These are phyloP conservation scores for Wickerhamia fluorescens DNA, from an alignment of 805 yeast genomes.

Conservation along the genomic window DNA sequence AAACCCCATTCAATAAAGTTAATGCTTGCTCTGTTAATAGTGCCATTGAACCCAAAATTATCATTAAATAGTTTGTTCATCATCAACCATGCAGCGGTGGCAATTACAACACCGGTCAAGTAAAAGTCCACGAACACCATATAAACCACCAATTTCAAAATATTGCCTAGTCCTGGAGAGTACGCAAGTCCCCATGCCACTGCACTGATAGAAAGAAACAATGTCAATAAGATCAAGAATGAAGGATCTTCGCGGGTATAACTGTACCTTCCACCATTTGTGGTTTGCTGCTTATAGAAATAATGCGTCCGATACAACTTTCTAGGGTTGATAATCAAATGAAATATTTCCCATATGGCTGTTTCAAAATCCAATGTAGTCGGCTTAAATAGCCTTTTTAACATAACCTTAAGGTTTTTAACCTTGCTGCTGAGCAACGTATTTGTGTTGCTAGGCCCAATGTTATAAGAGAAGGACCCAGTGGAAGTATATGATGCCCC, in stretches of 20 bases:
- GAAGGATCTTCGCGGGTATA: conserved; percentile 94
- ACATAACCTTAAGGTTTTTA: conserved; percentile 23
- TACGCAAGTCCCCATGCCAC: conserved; percentile 88
- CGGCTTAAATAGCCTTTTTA: conserved; percentile 47
- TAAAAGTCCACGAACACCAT: conserved; percentile 85
- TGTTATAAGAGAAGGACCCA: conserved; percentile 6
- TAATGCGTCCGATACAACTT: conserved; percentile 77
- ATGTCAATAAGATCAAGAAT: conserved; percentile 66
- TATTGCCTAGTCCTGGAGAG: conserved; percentile 53
- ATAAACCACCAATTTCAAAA: conserved; percentile 61
- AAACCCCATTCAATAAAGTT: conserved; percentile 80
- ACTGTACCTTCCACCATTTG: conserved; percentile 40
- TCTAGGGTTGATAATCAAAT: conserved; percentile 67
- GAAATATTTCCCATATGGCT: conserved; percentile 84
- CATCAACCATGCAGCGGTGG: conserved; percentile 68
- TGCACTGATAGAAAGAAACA: conserved; percentile 64
- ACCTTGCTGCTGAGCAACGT: conserved; percentile 10
- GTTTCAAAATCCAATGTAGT: conserved; percentile 86
- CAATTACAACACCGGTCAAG: conserved; percentile 56
- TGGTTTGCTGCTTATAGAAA: conserved; percentile 59
- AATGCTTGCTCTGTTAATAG: conserved; percentile 16
- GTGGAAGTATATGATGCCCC: no score
- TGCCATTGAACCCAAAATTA: conserved; percentile 12
- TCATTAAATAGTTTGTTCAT: conserved; percentile 58
- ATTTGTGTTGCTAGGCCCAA: conserved; percentile 1